A percentile compares a stretch with the other conserved stretches of the same genome.
These are phyloP conservation scores for Podila clonocystis DNA, from an alignment of 192 early-diverging fungal genomes.

Conservation along the genomic window DNA sequence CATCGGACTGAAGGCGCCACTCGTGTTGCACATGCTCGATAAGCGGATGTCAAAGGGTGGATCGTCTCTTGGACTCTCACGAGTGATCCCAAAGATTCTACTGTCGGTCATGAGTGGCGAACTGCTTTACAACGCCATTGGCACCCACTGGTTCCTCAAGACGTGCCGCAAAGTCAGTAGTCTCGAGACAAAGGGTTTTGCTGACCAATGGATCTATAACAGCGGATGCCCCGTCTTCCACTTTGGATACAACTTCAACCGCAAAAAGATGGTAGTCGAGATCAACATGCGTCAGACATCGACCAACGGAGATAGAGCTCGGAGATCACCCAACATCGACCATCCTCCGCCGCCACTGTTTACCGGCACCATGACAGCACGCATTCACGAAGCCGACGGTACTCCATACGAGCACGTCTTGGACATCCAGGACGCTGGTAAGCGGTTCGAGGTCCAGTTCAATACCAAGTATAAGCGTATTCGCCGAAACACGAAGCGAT, in stretches of 20 bases:
- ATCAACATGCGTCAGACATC: constrained; percentile 81
- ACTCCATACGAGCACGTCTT: constrained; percentile 87
- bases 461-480: constrained; percentile 99
- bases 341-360: constrained; percentile 45
- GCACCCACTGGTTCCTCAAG: constrained; percentile 79
- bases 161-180: constrained; percentile 89
- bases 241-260: constrained; percentile 87
- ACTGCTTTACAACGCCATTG: constrained; percentile 64
- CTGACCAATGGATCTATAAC: constrained; percentile 95
- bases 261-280: constrained; percentile 97
- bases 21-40: constrained; percentile 95
- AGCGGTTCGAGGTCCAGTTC: constrained; percentile 91
- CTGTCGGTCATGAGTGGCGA: constrained; percentile 78
- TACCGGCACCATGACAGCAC: constrained; percentile 74
- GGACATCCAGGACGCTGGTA: constrained; percentile 76
- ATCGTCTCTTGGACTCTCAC: constrained; percentile 72
- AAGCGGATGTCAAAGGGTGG: constrained; percentile 83
- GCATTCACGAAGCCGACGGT: constrained; percentile 86
- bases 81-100: constrained; percentile 85
- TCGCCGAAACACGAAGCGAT: constrained; percentile 79
- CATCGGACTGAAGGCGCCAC: constrained; percentile 82
- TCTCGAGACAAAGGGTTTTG: constrained; percentile 79
- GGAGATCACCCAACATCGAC: constrained; percentile 13
- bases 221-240: constrained; percentile 91
- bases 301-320: constrained; percentile 62